Conservation (phyloP, 129 eudicot species). For the Calendula officinalis region DNA sequence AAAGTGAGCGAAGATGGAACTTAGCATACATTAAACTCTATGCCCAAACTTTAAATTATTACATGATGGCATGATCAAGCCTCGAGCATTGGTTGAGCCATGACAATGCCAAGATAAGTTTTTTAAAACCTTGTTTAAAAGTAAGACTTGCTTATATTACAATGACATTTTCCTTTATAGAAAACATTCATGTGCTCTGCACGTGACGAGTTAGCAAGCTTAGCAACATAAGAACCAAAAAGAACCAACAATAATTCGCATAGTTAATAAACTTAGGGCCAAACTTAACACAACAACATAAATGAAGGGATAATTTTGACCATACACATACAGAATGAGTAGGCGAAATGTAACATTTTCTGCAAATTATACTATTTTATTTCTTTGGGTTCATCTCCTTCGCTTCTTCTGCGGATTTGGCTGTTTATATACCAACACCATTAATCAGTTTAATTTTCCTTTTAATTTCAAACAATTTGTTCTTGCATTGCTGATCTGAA, state of each 20-base stretch:
- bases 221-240: no score
- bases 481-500: constrained; percentile 44
- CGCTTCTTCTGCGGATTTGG: constrained; percentile 63
- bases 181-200: no score
- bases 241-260: neutral
- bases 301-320: neutral
- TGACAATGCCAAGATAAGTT: no score
- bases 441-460: constrained; percentile 13
- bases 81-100: no score
- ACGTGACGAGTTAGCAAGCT: no score
- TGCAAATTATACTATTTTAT: constrained; percentile 14
- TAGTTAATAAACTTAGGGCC: neutral
- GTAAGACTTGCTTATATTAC: no score
- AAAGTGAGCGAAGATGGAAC: no score
- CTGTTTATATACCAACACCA: constrained; percentile 38
- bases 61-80: no score
- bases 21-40: no score
- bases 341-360: neutral
- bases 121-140: no score
- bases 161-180: no score
- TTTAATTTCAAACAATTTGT: constrained; percentile 35
- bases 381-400: constrained; percentile 71
- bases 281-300: neutral
- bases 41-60: no score
- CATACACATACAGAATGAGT: neutral